Conservation (phyloP, 192 early-diverging fungal genomes). For the Jimgerdemannia lactiflua region DNA sequence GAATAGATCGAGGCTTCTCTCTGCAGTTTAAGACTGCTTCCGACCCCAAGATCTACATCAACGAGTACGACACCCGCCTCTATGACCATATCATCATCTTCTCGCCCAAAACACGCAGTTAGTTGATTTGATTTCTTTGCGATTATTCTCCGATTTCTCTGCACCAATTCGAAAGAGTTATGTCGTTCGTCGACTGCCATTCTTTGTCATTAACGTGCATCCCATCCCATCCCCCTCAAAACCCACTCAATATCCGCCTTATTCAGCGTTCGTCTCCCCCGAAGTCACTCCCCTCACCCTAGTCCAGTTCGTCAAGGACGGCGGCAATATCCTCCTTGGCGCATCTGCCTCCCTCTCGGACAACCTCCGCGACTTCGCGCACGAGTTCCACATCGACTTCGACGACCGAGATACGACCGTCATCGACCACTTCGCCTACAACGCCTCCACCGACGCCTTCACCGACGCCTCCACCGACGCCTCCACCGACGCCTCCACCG, state of each 20-base stretch:
- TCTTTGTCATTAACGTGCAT: too few species aligned
- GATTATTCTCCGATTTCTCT: background rate
- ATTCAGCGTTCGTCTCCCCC: background rate
- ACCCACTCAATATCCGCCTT: too few species aligned
- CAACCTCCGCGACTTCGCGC: constrained; percentile 74
- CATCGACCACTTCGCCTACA: constrained; percentile 67
- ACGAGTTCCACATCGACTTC: constrained; percentile 87
- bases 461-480: constrained; percentile 57
- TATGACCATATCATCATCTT: constrained; percentile 86
- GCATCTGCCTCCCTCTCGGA: constrained; percentile 63
- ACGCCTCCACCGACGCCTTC: constrained; percentile 29
- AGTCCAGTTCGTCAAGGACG: constrained; percentile 83
- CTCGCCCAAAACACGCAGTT: constrained; percentile 68
- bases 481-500: constrained; percentile 31
- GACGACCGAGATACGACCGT: constrained; percentile 70
- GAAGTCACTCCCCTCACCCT: constrained; percentile 47
- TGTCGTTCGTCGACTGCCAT: background rate
- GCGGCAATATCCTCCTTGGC: constrained; percentile 87
- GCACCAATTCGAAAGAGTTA: background rate
- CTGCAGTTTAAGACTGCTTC: constrained; percentile 52
- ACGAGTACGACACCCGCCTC: constrained; percentile 54
- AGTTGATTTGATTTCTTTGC: constrained; percentile 9
- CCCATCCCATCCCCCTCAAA: too few species aligned
- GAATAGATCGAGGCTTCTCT: constrained; percentile 57
- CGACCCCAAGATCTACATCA: constrained; percentile 51